phyloP scores from a whole-genome alignment of 495 filamentous ascomycete species.

The Penicillium pancosmium region DNA sequence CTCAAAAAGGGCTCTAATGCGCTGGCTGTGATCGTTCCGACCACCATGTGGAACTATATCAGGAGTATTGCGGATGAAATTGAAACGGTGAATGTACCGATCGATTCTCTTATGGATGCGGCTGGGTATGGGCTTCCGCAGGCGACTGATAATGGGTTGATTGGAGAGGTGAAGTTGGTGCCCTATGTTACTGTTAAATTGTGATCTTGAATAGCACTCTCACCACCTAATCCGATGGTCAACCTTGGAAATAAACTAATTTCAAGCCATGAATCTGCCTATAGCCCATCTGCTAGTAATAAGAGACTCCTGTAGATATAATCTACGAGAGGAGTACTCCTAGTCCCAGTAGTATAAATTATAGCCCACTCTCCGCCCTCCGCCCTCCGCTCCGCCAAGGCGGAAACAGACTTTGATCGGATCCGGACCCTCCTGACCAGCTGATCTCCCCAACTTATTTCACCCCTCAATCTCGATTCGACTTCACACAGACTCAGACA shows the following conservation, averaged over 20 bases:
- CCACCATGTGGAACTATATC: constrained; percentile 33
- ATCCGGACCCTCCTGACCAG: too few species aligned
- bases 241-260: too few species aligned
- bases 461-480: background rate
- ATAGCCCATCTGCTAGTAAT: too few species aligned
- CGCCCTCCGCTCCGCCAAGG: background rate
- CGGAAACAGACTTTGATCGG: background rate
- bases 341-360: too few species aligned
- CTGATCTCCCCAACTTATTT: background rate
- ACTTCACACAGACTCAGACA: background rate
- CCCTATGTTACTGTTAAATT: constrained; percentile 14
- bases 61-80: constrained; percentile 20
- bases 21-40: constrained; percentile 23
- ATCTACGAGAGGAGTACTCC: too few species aligned
- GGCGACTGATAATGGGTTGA: constrained; percentile 18
- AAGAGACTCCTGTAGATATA: too few species aligned
- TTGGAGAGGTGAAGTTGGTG: constrained; percentile 17
- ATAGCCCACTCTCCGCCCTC: too few species aligned
- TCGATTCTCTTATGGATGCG: background rate
- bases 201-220: background rate
- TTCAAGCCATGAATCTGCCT: too few species aligned
- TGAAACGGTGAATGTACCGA: background rate
- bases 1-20: constrained; percentile 18
- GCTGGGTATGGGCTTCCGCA: constrained; percentile 4
- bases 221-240: too few species aligned